Base-by-base conservation (phyloP, 225 moss, liverwort and hornwort genomes). In the Asterella californica region DNA sequence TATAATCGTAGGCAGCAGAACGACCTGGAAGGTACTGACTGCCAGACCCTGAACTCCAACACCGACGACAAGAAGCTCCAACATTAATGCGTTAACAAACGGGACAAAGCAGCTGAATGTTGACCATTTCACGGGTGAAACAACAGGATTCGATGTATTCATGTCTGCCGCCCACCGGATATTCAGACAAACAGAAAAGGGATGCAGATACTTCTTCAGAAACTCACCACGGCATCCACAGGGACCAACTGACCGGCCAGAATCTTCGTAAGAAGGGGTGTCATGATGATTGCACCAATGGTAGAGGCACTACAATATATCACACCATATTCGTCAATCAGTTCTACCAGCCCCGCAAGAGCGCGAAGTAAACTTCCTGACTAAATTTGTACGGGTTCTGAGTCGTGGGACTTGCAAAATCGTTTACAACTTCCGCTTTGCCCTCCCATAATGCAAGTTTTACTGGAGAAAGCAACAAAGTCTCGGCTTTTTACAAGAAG, bases 281-380 rank as follows among this genome's bases (percentile, higher is more conserved):
- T 99, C 99, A 99, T 99, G 38, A 99, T 61, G 76, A 99, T 99
- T 5, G 99, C 99, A 60, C 99, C 99, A 61, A 99, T 95, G 14
- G 99, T 99, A 78, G 99, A 99, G 0, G 99, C 95, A 53, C 88
- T 88, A 61, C 60, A 76, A 78, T 33, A 47, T n/a, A 71, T 14
- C 17, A 27, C 25, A 27, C 2, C 24, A 10, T 0, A 71, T 9
- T 38, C 21, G 8, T 12, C 22, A 9, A 47, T 71, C 10, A 46
- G 46, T n/a, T 4, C 10, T 47, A 0, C 25, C n/a, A 71, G 14
- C 21, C 10, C 34, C 4, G 36, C 17, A 36, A 17, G 18, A 34
- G 2, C 18, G 37, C 15, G 36, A 52, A 67, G 1, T 17, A 67
- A 64, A 66, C 14, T 33, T 67, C 63, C 30, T 29, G 2, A 36